Evolutionary conservation across 345 rosid species (phyloP), one percentile per base, ranked within the genome.

Genomic region (Salix exigua): DNA sequence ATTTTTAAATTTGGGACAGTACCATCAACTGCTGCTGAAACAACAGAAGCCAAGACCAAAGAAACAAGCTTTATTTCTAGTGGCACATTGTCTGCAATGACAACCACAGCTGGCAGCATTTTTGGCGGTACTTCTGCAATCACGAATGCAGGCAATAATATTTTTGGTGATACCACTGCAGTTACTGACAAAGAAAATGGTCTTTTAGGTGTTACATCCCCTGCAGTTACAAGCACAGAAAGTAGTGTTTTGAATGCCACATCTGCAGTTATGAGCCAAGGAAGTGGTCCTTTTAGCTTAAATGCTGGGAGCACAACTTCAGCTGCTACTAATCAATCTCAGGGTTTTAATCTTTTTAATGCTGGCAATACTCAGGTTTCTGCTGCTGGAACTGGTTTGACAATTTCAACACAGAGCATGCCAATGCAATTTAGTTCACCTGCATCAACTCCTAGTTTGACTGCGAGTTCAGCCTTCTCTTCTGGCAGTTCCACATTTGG

Each of bases 341-440:
- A 79, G 79, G 86, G 81, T 82, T 69, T 91, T 50, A 84, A 68
- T 66, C 75, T 84, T 69, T 85, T 86, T 58, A 70, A 63, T 84
- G 83, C 83, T 30, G 80, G 84, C 31, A 84, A 76, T 79, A 58
- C 83, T 70, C 90, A 78, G 63, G 80, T 74, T 63, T 84, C 88
- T 86, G 82, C 78, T 37, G 66, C 81, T 68, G 92, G 82, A 51
- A 81, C 82, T 75, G 88, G 81, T 74, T 55, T 83, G 82, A 78
- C 85, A 65, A 61, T 87, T 70, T 79, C 89, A 65, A 80, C 88
- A 69, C 91, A 84, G 82, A 89, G 85, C 78, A 68, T 65, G 42
- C 91, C 91, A 10, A 75, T 73, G 80, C 89, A 83, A 73, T 88
- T 84, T 78, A 85, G 84, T 40, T 82, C 91, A 40, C 83, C 93